These are phyloP conservation scores for Stipa capillata DNA, from an alignment of 176 grass and related monocot genomes.

Conservation along the genomic window DNA sequence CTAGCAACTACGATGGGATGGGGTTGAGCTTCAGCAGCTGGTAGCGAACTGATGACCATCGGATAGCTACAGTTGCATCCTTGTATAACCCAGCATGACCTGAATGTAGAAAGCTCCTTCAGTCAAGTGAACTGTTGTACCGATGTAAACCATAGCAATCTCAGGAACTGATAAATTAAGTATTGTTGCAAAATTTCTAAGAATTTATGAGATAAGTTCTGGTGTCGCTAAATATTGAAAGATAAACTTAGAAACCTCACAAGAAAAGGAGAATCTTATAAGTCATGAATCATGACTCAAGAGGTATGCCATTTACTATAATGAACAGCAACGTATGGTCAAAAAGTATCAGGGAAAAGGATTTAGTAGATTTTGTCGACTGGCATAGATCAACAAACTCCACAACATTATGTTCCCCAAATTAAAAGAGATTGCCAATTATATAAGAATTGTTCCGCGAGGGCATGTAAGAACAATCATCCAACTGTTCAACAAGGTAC, in stretches of 20 bases:
- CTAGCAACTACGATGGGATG: neutral
- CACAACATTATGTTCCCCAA: neutral
- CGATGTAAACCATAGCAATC: neutral
- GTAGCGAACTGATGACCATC: neutral
- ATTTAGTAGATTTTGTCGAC: neutral
- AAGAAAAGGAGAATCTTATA: too few species aligned
- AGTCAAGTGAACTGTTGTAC: neutral
- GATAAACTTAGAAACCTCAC: neutral
- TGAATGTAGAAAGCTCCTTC: conserved; percentile 6
- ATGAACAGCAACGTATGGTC: neutral
- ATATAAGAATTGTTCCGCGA: neutral
- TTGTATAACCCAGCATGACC: neutral
- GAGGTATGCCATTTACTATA: neutral
- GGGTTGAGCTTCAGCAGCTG: neutral
- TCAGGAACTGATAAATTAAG: neutral
- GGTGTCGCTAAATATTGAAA: neutral
- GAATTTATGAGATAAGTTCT: too few species aligned
- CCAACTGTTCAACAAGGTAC: neutral
- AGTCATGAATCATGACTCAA: too few species aligned
- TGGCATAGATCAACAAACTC: neutral
- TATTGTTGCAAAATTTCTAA: neutral
- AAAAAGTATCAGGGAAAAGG: neutral
- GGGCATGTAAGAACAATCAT: neutral
- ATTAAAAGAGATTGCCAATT: neutral
- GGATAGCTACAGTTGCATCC: neutral